Conservation (phyloP, 371 early-diverging fungal species). For the Mortierella sp. region DNA sequence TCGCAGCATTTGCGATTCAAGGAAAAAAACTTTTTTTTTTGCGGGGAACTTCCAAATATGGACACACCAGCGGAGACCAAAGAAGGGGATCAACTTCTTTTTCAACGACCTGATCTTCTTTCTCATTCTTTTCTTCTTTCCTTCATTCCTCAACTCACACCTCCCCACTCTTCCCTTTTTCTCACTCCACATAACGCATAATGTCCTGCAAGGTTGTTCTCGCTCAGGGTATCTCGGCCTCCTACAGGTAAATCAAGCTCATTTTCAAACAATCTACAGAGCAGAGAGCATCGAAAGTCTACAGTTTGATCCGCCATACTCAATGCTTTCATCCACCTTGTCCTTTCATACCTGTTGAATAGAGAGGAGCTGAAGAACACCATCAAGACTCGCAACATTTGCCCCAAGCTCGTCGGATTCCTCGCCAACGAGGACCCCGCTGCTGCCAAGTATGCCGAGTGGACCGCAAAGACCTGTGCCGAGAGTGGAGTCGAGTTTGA, state of each 20-base stretch:
- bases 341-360: not conserved
- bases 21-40: not conserved
- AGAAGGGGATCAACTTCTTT: slow-evolving; percentile 1
- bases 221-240: slow-evolving; percentile 71
- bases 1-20: slow-evolving; percentile 2
- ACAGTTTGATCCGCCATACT: not conserved
- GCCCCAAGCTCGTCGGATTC: slow-evolving; percentile 94
- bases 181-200: slow-evolving; percentile 4
- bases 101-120: no score
- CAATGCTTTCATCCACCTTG: not conserved
- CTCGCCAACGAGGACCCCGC: slow-evolving; percentile 96
- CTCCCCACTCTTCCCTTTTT: slow-evolving; percentile 14
- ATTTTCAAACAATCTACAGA: not conserved
- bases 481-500: slow-evolving; percentile 94
- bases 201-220: slow-evolving; percentile 73
- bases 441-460: slow-evolving; percentile 89
- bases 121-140: not conserved
- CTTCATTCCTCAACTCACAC: not conserved
- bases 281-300: slow-evolving; percentile 12
- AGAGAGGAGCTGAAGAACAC: slow-evolving; percentile 87
- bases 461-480: slow-evolving; percentile 92
- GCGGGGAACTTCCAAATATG: slow-evolving; percentile 8
- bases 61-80: not conserved
- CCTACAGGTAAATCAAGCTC: slow-evolving; percentile 66
- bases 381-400: slow-evolving; percentile 74